A percentile compares a stretch with the other conserved stretches of the same genome.
Evolutionary conservation across 2,329 filamentous ascomycete species (phyloP).

Genomic region (Chaetomium olivaceum): DNA sequence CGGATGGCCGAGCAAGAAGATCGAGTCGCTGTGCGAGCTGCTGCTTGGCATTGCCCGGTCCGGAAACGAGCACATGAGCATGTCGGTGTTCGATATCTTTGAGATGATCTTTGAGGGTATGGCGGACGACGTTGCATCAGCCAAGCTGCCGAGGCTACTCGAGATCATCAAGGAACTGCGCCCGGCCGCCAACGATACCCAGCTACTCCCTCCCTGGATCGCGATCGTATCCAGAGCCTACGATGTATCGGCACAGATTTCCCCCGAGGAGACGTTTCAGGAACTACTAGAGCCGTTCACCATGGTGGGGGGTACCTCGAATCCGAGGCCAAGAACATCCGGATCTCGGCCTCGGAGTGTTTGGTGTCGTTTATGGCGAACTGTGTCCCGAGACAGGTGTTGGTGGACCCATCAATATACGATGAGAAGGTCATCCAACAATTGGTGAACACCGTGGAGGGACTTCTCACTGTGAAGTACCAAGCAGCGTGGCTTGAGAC

Average conservation of each 20-base stretch:
- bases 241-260: conserved; percentile 86
- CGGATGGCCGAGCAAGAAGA: conserved; percentile 95
- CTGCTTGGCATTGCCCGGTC: conserved; percentile 85
- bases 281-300: conserved; percentile 84
- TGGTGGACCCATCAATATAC: conserved; percentile 86
- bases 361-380: conserved; percentile 90
- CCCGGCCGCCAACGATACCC: conserved; percentile 89
- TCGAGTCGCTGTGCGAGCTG: conserved; percentile 86
- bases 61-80: conserved; percentile 92
- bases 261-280: conserved; percentile 86
- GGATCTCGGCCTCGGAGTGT: conserved; percentile 91
- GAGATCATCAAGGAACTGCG: conserved; percentile 91
- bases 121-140: conserved; percentile 79
- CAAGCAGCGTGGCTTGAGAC: conserved; percentile 94
- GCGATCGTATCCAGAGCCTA: conserved; percentile 93
- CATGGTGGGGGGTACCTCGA: conserved; percentile 77
- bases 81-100: conserved; percentile 95
- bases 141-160: conserved; percentile 84
- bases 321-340: conserved; percentile 87
- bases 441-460: conserved; percentile 69
- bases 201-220: conserved; percentile 93
- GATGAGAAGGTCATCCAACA: conserved; percentile 89
- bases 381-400: conserved; percentile 78
- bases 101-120: conserved; percentile 95
- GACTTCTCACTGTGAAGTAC: conserved; percentile 83